phyloP scores from a whole-genome alignment of 2,329 filamentous ascomycete species.

The Chalaropsis thielavioides region DNA sequence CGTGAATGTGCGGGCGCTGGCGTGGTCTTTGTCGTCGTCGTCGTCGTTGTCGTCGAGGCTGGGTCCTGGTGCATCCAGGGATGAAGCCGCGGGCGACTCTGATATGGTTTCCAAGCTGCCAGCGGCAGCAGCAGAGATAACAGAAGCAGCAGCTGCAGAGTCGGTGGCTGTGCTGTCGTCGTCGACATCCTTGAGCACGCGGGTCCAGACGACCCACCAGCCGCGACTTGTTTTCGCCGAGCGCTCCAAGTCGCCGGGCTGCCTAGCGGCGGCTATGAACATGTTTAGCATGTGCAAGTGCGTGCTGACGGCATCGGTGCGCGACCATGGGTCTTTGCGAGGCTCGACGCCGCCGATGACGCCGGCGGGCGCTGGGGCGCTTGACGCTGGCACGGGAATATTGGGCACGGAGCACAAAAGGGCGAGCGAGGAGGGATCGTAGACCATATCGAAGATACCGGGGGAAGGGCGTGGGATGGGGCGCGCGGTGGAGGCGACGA shows the following conservation, averaged over 20 bases:
- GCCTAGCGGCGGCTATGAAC: constrained; percentile 27
- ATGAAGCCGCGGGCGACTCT: constrained; percentile 11
- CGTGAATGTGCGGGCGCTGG: background rate
- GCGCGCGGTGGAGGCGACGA: constrained; percentile 42
- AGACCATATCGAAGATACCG: constrained; percentile 45
- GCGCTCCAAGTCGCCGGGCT: constrained; percentile 38
- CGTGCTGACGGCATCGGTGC: constrained; percentile 48
- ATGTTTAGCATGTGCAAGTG: constrained; percentile 49
- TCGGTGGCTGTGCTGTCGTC: background rate
- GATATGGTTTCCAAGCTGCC: constrained; percentile 12
- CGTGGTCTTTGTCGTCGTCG: constrained; percentile 16
- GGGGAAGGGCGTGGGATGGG: constrained; percentile 36
- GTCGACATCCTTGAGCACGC: constrained; percentile 29
- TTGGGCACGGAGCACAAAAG: constrained; percentile 52
- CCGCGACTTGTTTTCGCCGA: constrained; percentile 52
- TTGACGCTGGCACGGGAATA: constrained; percentile 37
- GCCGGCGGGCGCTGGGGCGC: constrained; percentile 20
- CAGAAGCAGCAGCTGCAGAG: background rate
- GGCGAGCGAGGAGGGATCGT: constrained; percentile 42
- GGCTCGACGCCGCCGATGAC: constrained; percentile 17
- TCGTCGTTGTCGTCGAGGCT: constrained; percentile 18
- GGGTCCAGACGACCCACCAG: constrained; percentile 57
- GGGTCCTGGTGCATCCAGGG: background rate
- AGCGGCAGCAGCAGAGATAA: background rate
- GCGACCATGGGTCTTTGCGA: constrained; percentile 34